Base-by-base conservation (phyloP, 208 protist genomes). In the Acanthamoeba castellanii region DNA sequence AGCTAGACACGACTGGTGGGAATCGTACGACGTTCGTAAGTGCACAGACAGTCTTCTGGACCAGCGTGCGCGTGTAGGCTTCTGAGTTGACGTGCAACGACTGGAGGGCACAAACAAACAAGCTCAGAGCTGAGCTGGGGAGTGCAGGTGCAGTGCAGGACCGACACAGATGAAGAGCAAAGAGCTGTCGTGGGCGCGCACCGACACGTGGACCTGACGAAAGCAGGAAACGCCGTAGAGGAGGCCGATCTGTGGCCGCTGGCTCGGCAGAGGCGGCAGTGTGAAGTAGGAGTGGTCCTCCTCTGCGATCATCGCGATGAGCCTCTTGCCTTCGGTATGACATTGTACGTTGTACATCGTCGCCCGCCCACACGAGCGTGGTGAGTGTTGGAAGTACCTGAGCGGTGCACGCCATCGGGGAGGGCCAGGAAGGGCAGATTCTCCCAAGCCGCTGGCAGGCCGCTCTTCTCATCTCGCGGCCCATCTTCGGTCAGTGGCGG, bases 401-500 rank as follows among this genome's bases (percentile, higher is more conserved):
- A 76, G 27, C 47, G 87, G 42, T 92, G 87, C 20, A 92, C 87
- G 34, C 87, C 87, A 22, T 92, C 87, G 20, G 87, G 87, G 30
- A 92, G 64, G 13, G 87, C 87, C 25, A 92, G 87, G 87, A 92
- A 92, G 87, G 87, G 87, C 61, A 92, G 61, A 6, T 92, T 68
- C 34, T 76, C 64, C 87, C 87, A 92, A 30, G 18, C 61, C 34
- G 59, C n/a, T 9, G 87, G 87, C 61, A 92, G 37, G n/a, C 59
- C 59, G 61, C n/a, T 92, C 61, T 42, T 76, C 32, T 42, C 59
- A 9, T 92, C 87, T 25, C 42, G 32, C 25, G 87, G 55, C 22
- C 61, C 87, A 18, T 92, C 87, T 27, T 70, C 59, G 7, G 32
- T 52, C 13, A 92, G 37, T 2, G 87, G 87, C 27, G 87, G 87